phyloP scores from a whole-genome alignment of 2,329 filamentous ascomycete species.

The Botryotinia narcissicola region DNA sequence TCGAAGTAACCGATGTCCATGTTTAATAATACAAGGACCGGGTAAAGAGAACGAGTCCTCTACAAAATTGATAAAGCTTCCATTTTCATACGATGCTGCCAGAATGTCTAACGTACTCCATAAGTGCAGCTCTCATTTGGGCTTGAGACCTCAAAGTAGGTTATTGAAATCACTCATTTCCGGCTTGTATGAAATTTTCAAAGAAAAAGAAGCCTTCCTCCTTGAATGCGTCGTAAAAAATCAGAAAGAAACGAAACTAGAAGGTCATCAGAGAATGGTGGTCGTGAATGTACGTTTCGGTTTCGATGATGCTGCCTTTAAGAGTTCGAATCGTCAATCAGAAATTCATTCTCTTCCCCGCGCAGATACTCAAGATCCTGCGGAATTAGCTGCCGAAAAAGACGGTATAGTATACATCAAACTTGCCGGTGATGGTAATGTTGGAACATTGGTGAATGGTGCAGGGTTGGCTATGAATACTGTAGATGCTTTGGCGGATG shows the following conservation, averaged over 20 bases:
- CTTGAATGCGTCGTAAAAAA: conserved; percentile 51
- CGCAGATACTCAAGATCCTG: conserved; percentile 48
- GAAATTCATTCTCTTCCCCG: conserved; percentile 59
- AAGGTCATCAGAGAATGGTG: conserved; percentile 42
- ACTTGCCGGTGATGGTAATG: conserved; percentile 54
- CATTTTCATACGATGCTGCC: conserved; percentile 57
- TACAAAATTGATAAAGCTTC: conserved; percentile 51
- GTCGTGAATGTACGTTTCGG: conserved; percentile 56
- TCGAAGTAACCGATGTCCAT: conserved; percentile 59
- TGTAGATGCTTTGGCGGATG: conserved; percentile 69
- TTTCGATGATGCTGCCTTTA: conserved; percentile 69
- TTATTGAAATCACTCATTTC: conserved; percentile 44
- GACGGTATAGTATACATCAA: conserved; percentile 79
- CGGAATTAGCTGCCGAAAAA: conserved; percentile 61
- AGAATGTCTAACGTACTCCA: conserved; percentile 45
- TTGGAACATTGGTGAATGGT: conserved; percentile 85
- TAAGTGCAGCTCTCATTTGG: conserved; percentile 49
- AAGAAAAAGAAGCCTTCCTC: conserved; percentile 62
- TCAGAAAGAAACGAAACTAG: neutral
- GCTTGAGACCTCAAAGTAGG: conserved; percentile 11
- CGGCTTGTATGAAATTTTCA: conserved; percentile 58
- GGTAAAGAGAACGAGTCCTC: conserved; percentile 42
- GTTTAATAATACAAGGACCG: conserved; percentile 55
- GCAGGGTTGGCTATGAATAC: conserved; percentile 92
- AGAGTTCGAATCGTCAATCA: conserved; percentile 58